Base-by-base conservation (phyloP, 345 rosid species). In the Chamaenerion angustifolium region DNA sequence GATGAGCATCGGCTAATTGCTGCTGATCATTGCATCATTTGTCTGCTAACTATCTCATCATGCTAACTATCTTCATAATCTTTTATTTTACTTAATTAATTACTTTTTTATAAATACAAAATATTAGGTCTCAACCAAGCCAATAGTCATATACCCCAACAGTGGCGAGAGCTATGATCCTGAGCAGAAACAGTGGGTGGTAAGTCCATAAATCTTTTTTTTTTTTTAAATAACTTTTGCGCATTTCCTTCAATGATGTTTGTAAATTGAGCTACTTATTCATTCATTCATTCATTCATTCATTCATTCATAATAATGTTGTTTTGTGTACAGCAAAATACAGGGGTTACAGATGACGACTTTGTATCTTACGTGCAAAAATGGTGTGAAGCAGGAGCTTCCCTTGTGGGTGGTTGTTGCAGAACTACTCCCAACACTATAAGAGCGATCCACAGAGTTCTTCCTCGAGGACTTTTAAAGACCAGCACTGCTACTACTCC, bases 321-420 rank as follows among this genome's bases (percentile, higher is more conserved):
- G 3, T 9, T 6, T 10, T 10, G 9, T 60, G 51, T 64, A 55
- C 68, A 88, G 96, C 64, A 75, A 55, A 72, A 85, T 12, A 61
- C 55, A 23, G 90, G 80, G 53, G 74, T 52, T 25, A 45, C 63
- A 25, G 88, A 82, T 50, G 94, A 82, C 48, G 92, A 76, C 46
- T 88, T 82, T 43, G 92, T 82, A 58, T 76, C 95, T 12, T 78
- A 68, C 49, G 64, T 84, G 17, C 60, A 68, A n/a, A 76, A 64
- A 59, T 88, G 95, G 97, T 56, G 56, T 2, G 80, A 84, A 0
- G 95, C 76, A 0, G 95, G 96, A 1, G 94, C 88, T 7, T 72
- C 74, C 21, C 66, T 88, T 7, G 71, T 84, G 18, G 97, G 97
- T 41, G 95, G 97, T n/a, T 88, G 97, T 74, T 88, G 97, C 68